Base-by-base conservation (phyloP, 257 asterid species). In the Forsythia suspensa region DNA sequence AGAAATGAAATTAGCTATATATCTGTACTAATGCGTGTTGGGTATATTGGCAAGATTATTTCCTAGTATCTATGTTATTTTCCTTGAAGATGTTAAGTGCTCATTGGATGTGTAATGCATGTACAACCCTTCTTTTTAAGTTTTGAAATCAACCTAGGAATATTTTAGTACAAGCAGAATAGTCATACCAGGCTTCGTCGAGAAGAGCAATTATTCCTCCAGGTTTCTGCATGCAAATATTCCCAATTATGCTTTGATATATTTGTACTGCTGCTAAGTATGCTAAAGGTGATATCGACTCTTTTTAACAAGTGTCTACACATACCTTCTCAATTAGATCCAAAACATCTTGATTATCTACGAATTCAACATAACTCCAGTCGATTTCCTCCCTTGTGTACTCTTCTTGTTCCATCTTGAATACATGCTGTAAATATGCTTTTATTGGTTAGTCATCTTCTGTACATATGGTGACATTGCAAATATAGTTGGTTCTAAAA, bases 391-490 rank as follows among this genome's bases (percentile, higher is more conserved):
- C 99, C 82, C 88, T 91, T 2, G 96, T 90, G 74, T 95, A 95
- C 76, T 95, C 98, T 72, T 92, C 98, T 87, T 95, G 99, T 84
- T 93, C 99, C 99, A 95, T 95, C 90, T 93, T 95, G 90, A 95
- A 95, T 46, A 95, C 98, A 70, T 95, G 98, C 99, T 95, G 96
- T 75, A 68, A 43, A 52, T 71, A 63, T 80, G 75, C 59, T 63
- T 76, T 44, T 71, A 70, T 78, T 61, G 38, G 74, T 84, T 76
- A 76, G 82, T 76, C 55, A 59, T 34, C 46, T 55, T 13, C 70
- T 24, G 21, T 59, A 37, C 44, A 59, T 36, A 11, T 29, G 7
- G 48, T 57, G 77, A 71, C 57, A 78, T 75, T 65, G 44, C 18
- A 79, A 70, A 80, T 72, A 81, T 52, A 52, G 46, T 76, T 46